Percentiles rank a stretch among this genome's conserved stretches.
Conservation (phyloP, 2,329 filamentous ascomycete genomes). For the Apiospora sp. region DNA sequence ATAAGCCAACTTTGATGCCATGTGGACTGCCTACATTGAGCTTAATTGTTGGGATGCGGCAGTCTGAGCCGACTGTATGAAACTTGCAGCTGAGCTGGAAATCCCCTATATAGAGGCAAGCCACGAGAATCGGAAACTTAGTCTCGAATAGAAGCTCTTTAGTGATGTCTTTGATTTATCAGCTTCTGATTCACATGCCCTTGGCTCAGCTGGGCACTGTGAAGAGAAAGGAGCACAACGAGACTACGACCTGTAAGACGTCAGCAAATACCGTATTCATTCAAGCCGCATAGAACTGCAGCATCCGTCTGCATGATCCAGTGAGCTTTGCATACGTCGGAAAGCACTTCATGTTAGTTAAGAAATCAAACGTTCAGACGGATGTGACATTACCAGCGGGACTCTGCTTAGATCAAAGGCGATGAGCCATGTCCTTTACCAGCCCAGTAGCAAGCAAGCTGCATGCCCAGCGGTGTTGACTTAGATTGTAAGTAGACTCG, state of each 20-base stretch:
- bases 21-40: background rate
- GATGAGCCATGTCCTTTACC: background rate
- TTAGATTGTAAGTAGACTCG: background rate
- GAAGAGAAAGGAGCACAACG: background rate
- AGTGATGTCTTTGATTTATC: background rate
- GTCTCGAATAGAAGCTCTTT: background rate
- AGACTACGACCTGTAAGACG: background rate
- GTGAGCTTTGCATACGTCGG: background rate
- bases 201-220: background rate
- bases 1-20: background rate
- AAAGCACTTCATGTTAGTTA: too few relatives aligned
- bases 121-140: constrained; percentile 2
- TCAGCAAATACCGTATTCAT: background rate
- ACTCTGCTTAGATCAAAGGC: background rate
- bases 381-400: constrained; percentile 16
- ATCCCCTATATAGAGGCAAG: background rate
- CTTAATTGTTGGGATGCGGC: background rate
- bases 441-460: constrained; percentile 19
- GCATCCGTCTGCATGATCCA: background rate
- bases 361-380: background rate
- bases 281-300: background rate
- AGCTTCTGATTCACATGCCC: constrained; percentile 5
- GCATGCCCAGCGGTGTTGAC: background rate
- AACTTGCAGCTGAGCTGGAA: constrained; percentile 16
- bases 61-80: constrained; percentile 3